Conservation (phyloP, 768 basidiomycete genomes). For the Pulveroboletus frians region DNA sequence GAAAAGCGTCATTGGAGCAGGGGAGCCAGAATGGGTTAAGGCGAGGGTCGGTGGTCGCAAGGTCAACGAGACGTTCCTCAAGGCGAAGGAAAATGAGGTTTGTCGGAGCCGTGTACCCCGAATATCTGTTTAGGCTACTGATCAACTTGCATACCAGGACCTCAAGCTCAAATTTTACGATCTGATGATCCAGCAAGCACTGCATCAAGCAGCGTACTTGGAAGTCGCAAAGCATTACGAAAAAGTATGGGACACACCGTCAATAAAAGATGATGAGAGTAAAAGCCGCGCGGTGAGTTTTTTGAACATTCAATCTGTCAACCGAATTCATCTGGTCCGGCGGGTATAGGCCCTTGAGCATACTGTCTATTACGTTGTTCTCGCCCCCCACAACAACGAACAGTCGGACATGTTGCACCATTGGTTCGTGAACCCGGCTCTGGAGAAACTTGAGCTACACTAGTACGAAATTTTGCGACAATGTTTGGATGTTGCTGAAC, state of each 20-base stretch:
- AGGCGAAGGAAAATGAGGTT: slow-evolving; percentile 85
- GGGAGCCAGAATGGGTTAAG: slow-evolving; percentile 90
- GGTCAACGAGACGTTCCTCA: slow-evolving; percentile 89
- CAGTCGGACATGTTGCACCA: slow-evolving; percentile 96
- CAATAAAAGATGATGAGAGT: slow-evolving; percentile 79
- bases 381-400: slow-evolving; percentile 93
- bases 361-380: slow-evolving; percentile 90
- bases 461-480: slow-evolving; percentile 48
- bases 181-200: slow-evolving; percentile 91
- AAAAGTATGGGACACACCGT: slow-evolving; percentile 96
- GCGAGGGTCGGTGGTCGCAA: slow-evolving; percentile 89
- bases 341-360: slow-evolving; percentile 76
- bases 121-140: not conserved
- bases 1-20: slow-evolving; percentile 60
- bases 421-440: slow-evolving; percentile 70
- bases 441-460: slow-evolving; percentile 78
- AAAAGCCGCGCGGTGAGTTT: slow-evolving; percentile 62
- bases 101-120: slow-evolving; percentile 14
- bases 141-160: slow-evolving; percentile 48
- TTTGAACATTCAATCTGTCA: not conserved
- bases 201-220: slow-evolving; percentile 80
- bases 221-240: slow-evolving; percentile 94
- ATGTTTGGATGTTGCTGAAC: slow-evolving; percentile 2
- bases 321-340: slow-evolving; percentile 1
- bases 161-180: slow-evolving; percentile 95